Percentiles rank a stretch among this genome's conserved stretches.
Conservation (phyloP, 2,329 filamentous ascomycete species). For the Clonostachys rosea region DNA sequence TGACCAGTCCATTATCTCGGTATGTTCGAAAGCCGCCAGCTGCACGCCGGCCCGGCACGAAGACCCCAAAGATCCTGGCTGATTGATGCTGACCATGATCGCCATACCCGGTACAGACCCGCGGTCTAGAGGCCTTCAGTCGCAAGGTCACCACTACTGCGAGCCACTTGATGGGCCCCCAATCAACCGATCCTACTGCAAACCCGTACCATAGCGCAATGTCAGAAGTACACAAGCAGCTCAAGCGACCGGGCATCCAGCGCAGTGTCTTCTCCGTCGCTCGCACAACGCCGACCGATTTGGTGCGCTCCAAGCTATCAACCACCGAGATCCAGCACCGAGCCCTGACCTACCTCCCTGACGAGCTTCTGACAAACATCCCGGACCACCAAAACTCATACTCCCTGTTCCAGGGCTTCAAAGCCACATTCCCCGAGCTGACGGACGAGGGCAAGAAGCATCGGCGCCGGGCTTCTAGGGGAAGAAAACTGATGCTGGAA, state of each 20-base stretch:
- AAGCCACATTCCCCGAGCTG: conserved; percentile 75
- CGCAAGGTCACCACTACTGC: conserved; percentile 94
- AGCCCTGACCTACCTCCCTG: conserved; percentile 80
- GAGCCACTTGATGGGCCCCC: conserved; percentile 76
- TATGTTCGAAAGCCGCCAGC: conserved; percentile 11
- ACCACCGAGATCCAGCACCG: conserved; percentile 91
- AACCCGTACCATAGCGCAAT: conserved; percentile 83
- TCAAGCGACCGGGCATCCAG: conserved; percentile 79
- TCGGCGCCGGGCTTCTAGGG: conserved; percentile 66
- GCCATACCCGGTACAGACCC: conserved; percentile 50
- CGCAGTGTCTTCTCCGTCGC: conserved; percentile 88
- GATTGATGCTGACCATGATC: no score
- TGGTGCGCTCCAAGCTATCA: conserved; percentile 88
- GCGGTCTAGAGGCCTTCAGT: conserved; percentile 86
- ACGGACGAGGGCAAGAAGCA: conserved; percentile 67
- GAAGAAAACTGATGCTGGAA: conserved; percentile 71
- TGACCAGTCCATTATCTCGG: conserved; percentile 41
- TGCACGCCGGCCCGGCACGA: background rate
- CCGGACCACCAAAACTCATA: conserved; percentile 83
- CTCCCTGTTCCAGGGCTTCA: conserved; percentile 94
- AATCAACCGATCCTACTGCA: conserved; percentile 42
- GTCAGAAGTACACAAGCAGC: conserved; percentile 82
- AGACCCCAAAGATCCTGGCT: background rate
- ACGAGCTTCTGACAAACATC: conserved; percentile 85
- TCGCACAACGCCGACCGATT: conserved; percentile 85